Base-by-base conservation (phyloP, 257 asterid genomes). In the Galeopsis tetrahit region DNA sequence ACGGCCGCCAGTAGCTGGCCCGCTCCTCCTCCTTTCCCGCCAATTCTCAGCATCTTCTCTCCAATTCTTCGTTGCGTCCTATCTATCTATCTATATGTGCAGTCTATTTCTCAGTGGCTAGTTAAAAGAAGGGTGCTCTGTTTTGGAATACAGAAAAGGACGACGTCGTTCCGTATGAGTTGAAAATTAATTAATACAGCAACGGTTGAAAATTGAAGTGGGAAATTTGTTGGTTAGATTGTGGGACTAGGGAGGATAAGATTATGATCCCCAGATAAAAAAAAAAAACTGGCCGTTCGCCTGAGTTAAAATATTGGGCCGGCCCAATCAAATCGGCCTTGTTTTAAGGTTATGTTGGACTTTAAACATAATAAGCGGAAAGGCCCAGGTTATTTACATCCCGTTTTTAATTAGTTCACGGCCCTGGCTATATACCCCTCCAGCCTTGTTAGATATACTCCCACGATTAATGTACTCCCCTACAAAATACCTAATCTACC, bases 1-100 rank as follows among this genome's bases (percentile, higher is more conserved):
- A 79, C 96, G 14, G 97, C 98, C 56, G 82, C 93, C 78, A 93
- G 81, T 31, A 93, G 77, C 82, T 91, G 95, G 66, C 94, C 98
- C 2, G 87, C 68, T 74, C 97, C 97, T 15, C 87, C 88, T 55
- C 80, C 85, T 81, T 87, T 87, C 76, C 89, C 92, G 85, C 87
- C 90, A 79, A 89, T 79, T 75, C 77, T 83, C 72, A 76, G 82
- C 96, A 89, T 77, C 71, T 62, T 32, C 57, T 53, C 77, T 69
- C 63, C 9, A 7, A 42, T 35, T 53, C 57, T 15, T 75, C 5
- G 63, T 13, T 35, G 63, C 68, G 69, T 62, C 35, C 34, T 17
- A 42, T 11, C 53, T 42, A n/a, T n/a, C n/a, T n/a, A n/a, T n/a
- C n/a, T n/a, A n/a, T n/a, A 35, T 36, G 15, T 60, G 6, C 59